Percentiles rank a stretch among this genome's conserved stretches.
These are phyloP conservation scores for Epichloe sylvatica DNA, from an alignment of 2,329 filamentous ascomycete species.

Conservation along the genomic window DNA sequence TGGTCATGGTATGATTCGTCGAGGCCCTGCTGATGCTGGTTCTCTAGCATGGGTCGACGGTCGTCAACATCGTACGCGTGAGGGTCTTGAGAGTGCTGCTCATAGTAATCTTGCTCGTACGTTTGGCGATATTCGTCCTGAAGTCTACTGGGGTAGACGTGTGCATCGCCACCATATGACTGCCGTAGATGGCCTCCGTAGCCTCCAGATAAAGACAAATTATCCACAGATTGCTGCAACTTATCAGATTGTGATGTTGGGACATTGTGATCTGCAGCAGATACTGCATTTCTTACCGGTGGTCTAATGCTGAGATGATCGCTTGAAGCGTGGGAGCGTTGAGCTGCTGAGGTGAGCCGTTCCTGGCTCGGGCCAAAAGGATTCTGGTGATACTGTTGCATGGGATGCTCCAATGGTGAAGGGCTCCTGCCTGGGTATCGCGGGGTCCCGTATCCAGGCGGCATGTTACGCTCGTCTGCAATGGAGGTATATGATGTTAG, in stretches of 20 bases:
- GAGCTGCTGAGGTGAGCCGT: slow-evolving; percentile 17
- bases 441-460: not conserved
- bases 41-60: slow-evolving; percentile 59
- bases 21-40: slow-evolving; percentile 35
- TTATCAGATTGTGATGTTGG: not conserved
- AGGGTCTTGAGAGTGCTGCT: slow-evolving; percentile 23
- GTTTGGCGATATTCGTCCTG: slow-evolving; percentile 30
- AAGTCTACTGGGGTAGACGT: slow-evolving; percentile 52
- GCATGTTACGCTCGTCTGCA: slow-evolving; percentile 1
- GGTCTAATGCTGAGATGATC: slow-evolving; percentile 75
- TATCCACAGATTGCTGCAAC: slow-evolving; percentile 37
- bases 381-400: slow-evolving; percentile 4
- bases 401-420: slow-evolving; percentile 1
- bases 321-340: slow-evolving; percentile 43
- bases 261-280: slow-evolving; percentile 18
- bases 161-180: slow-evolving; percentile 23
- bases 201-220: slow-evolving; percentile 27
- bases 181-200: slow-evolving; percentile 32
- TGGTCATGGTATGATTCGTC: slow-evolving; percentile 26
- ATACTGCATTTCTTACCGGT: slow-evolving; percentile 38
- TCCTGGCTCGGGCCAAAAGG: slow-evolving; percentile 20
- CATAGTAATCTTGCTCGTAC: slow-evolving; percentile 40
- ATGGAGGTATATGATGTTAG: not conserved
- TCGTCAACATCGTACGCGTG: slow-evolving; percentile 57
- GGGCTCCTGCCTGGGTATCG: not conserved